Evolutionary conservation across 257 asterid genomes (phyloP), one percentile per base, ranked within the genome.

Genomic region (Cynanchum wilfordii): DNA sequence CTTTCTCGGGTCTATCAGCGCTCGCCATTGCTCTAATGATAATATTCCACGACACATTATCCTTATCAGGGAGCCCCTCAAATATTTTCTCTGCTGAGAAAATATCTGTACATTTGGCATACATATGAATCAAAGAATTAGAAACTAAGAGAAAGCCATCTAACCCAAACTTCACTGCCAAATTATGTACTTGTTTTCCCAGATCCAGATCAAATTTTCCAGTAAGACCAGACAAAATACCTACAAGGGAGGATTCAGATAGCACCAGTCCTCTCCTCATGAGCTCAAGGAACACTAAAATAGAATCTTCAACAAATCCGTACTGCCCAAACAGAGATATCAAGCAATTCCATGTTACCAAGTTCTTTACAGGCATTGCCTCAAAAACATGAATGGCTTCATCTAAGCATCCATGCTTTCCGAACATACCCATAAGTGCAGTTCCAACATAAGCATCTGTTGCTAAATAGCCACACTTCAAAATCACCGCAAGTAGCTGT

Each of bases 391-490:
- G 78, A 73, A 83, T 30, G 69, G 87, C 89, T 79, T 94, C 93
- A 60, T 83, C 87, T 70, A 83, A 72, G 74, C 74, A 86, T 64
- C 86, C 89, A 65, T 68, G 75, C 73, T 84, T 84, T 33, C 91
- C 89, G 58, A 89, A 84, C 89, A 88, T 71, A 65, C 89, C 84
- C 83, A 94, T 74, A 76, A 94, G 78, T 25, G 96, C 84, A 51
- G 99, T 91, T 82, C 99, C 97, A 59, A 85, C 75, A 79, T 76
- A 81, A 73, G 89, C 85, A 68, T 89, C 88, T 1, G 68, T 70
- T 15, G 49, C 30, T 66, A 89, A 52, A 49, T 87, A 49, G 20
- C 96, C 95, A 57, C 38, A 70, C 81, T 91, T 91, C 45, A 78
- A 86, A 62, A 89, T 83, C 89, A 91, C 74, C 0, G 84, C 87